Evolutionary conservation across 495 filamentous ascomycete species (phyloP).

Genomic region (Aspergillus bridgeri): DNA sequence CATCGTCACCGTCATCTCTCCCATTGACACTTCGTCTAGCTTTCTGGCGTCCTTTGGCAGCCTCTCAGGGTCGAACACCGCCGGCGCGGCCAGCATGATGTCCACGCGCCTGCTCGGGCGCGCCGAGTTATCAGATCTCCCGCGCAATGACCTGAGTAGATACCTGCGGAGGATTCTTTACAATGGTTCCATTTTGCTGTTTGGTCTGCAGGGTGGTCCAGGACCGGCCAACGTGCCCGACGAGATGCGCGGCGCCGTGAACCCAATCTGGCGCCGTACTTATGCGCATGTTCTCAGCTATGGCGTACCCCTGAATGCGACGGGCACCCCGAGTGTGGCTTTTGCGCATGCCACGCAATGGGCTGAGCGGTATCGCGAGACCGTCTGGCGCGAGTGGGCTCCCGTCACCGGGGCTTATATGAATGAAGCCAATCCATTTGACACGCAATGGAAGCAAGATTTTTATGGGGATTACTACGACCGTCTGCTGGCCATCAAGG

Average conservation of each 20-base stretch:
- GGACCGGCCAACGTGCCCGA: conserved; percentile 10
- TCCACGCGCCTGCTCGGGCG: conserved; percentile 23
- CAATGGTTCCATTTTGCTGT: conserved; percentile 13
- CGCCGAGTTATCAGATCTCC: conserved; percentile 18
- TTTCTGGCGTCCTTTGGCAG: too few relatives aligned
- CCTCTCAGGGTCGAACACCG: too few relatives aligned
- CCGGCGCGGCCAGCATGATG: conserved; percentile 12
- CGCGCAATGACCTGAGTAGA: background rate
- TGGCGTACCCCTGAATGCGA: conserved; percentile 13
- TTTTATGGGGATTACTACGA: conserved; percentile 57
- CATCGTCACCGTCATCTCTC: too few relatives aligned
- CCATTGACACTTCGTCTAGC: too few relatives aligned
- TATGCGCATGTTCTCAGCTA: conserved; percentile 18
- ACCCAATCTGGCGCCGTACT: conserved; percentile 20
- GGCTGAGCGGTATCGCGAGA: conserved; percentile 13
- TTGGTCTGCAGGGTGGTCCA: conserved; percentile 22
- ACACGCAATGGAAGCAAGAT: conserved; percentile 54
- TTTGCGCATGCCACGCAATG: background rate
- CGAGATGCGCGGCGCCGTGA: conserved; percentile 10
- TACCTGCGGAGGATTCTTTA: conserved; percentile 7
- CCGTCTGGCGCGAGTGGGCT: conserved; percentile 25
- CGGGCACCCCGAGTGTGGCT: background rate
- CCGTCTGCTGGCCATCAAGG: conserved; percentile 44
- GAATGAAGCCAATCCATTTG: conserved; percentile 46
- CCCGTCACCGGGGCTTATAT: conserved; percentile 23